Base-by-base conservation (phyloP, 164 flowering plant genomes). In the Protea cynaroides region DNA sequence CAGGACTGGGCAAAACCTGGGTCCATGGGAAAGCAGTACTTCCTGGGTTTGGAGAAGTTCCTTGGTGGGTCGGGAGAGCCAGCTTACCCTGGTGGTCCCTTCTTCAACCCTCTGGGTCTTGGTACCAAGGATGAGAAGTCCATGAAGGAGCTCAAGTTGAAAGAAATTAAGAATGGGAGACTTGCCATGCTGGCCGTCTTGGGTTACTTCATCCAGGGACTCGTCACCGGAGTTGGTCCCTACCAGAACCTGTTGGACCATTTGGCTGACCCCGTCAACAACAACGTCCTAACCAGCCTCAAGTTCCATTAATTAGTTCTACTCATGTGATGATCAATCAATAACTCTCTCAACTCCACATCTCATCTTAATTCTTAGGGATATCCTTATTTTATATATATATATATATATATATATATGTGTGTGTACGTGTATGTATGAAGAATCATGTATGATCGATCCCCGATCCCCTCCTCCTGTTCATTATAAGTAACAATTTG, bases 91-190 rank as follows among this genome's bases (percentile, higher is more conserved):
- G 92, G 92, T 5, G 92, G 92, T 15, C 93, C 91, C 0, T 50
- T 90, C 10, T 90, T 90, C 67, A 90, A 90, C 84, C 97, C 97
- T 0, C 81, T 88, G 0, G 97, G 97, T 10, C 76, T 90, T 10
- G 97, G 96, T 0, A 29, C 34, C 4, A 94, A 90, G 69, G 95
- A 94, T 65, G 97, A 86, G 83, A 94, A 94, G 69, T 86, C 94
- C 1, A 2, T 90, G 83, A 89, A 85, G 64, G 98, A 93, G 0
- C 61, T 90, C 85, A 93, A 90, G 83, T 64, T 94, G 63, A 94
- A 90, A 79, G 98, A 93, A 65, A 78, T 93, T 61, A 93, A 93
- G 91, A 93, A 90, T 76, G 98, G 98, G 50, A 85, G 97, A 72
- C 61, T 94, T 80, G 97, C 97, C 9, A 94, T 94, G 98, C 74